Evolutionary conservation across 2,329 filamentous ascomycete genomes (phyloP).

Genomic region (Cladosporium sp.): DNA sequence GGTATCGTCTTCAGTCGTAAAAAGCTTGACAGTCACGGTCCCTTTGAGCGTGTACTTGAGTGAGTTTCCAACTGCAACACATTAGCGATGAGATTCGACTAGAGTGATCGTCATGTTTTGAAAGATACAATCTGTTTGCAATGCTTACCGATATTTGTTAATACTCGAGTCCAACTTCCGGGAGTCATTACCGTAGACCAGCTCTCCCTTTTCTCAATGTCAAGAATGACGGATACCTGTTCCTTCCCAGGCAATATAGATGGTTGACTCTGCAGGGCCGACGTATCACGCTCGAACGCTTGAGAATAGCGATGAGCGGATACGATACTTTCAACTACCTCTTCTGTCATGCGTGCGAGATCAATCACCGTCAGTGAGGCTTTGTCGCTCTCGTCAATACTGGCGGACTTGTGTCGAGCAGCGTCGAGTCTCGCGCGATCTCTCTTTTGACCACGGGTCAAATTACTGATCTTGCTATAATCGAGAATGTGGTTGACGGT

Average conservation of each 20-base stretch:
- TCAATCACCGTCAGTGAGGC: conserved; percentile 16
- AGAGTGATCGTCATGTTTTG: too few relatives aligned
- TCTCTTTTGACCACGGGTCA: conserved; percentile 10
- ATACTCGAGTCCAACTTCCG: conserved; percentile 36
- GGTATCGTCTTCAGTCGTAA: conserved; percentile 9
- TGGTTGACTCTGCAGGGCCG: too few relatives aligned
- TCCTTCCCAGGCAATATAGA: neutral
- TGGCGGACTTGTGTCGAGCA: conserved; percentile 13
- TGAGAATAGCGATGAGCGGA: conserved; percentile 14
- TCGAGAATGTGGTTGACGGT: conserved; percentile 42
- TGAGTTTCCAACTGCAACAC: conserved; percentile 38
- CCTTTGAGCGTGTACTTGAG: conserved; percentile 44
- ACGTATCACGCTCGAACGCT: neutral
- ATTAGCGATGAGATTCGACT: neutral
- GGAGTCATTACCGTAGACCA: neutral
- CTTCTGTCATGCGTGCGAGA: conserved; percentile 25
- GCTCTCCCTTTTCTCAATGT: conserved; percentile 13
- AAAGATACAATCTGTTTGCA: neutral
- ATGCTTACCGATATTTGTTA: conserved; percentile 39
- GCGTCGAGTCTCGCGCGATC: conserved; percentile 2
- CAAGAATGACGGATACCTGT: conserved; percentile 13
- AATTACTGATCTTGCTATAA: conserved; percentile 41
- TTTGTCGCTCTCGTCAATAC: neutral
- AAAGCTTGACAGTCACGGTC: conserved; percentile 30
- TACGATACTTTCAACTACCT: conserved; percentile 16